Base-by-base conservation (phyloP, 139 green algal species). In the Picochlorum sp. region DNA sequence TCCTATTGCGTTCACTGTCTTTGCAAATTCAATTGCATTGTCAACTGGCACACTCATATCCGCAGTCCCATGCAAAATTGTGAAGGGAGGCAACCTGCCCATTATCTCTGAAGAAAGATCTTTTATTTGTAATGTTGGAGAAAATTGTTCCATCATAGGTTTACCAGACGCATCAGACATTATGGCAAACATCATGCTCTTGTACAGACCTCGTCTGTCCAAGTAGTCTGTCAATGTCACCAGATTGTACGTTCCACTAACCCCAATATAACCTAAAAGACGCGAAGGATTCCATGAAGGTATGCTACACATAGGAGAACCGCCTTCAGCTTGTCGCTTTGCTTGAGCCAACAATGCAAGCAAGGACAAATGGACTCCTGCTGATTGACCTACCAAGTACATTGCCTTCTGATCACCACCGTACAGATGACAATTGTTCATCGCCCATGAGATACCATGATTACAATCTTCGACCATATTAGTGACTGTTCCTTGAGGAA, bases 401-500 rank as follows among this genome's bases (percentile, higher is more conserved):
- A 95, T 67, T 16, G 59, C 35, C 12, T 74, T 39, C 3, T 77
- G 67, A 70, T 97, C 85, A 5, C 89, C 90, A 3, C 81, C 77
- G 50, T 87, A 88, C 2, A 70, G 33, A 7, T 55, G 37, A 18
- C 80, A 72, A 39, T 84, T 75, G 37, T 71, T 25, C 33, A 91
- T 50, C 45, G 92, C 85, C 90, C 90, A 97, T 3, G 33, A 43
- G 14, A 97, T 87, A 55, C 88, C 90, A 0, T 65, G 80, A 75
- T 94, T 93, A 14, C 94, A 69, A 64, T 97, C 90, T 50, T 91
- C 62, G 30, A 97, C 39, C 90, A 97, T 97, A 67, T 95, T 80
- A 8, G 73, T 37, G 2, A 73, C 68, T 5, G 68, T 83, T 35
- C 84, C 85, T 81, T 95, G 88, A 1, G 89, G 89, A 45, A 94